These are phyloP conservation scores for Zymoseptoria ardabiliae DNA, from an alignment of 2,329 filamentous ascomycete genomes.

Conservation along the genomic window DNA sequence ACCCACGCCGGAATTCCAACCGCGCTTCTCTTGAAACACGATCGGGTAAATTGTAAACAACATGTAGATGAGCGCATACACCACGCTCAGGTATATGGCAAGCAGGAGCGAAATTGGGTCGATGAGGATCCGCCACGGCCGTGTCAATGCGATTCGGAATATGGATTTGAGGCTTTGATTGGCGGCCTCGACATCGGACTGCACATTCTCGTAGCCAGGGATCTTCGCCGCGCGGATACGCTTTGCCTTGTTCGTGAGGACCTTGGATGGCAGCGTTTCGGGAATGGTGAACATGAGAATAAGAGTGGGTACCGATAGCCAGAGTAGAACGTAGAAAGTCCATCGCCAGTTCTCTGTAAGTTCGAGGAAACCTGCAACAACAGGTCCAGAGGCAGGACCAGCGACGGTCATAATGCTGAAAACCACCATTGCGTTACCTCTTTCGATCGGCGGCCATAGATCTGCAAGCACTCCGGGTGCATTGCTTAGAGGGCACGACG, in stretches of 20 bases:
- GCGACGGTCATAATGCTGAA: slow-evolving; percentile 46
- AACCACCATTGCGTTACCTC: slow-evolving; percentile 47
- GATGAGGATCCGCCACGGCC: slow-evolving; percentile 48
- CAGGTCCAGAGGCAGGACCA: slow-evolving; percentile 39
- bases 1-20: slow-evolving; percentile 49
- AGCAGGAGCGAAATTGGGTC: slow-evolving; percentile 47
- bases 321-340: slow-evolving; percentile 37
- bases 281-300: slow-evolving; percentile 47
- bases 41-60: slow-evolving; percentile 54
- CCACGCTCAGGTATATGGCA: slow-evolving; percentile 47
- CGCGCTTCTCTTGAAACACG: slow-evolving; percentile 45
- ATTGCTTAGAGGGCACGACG: slow-evolving; percentile 39
- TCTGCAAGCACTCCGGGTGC: slow-evolving; percentile 45
- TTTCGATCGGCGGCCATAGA: slow-evolving; percentile 28
- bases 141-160: slow-evolving; percentile 44
- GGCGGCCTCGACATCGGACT: slow-evolving; percentile 42
- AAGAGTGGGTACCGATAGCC: slow-evolving; percentile 25
- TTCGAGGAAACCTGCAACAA: slow-evolving; percentile 51
- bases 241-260: slow-evolving; percentile 48
- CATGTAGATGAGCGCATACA: slow-evolving; percentile 51
- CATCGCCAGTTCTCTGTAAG: slow-evolving; percentile 43
- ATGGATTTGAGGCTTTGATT: slow-evolving; percentile 37
- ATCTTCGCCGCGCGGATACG: slow-evolving; percentile 44
- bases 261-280: slow-evolving; percentile 46
- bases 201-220: slow-evolving; percentile 46